Conservation (phyloP, 2,329 filamentous ascomycete species). For the Massarina eburnea region DNA sequence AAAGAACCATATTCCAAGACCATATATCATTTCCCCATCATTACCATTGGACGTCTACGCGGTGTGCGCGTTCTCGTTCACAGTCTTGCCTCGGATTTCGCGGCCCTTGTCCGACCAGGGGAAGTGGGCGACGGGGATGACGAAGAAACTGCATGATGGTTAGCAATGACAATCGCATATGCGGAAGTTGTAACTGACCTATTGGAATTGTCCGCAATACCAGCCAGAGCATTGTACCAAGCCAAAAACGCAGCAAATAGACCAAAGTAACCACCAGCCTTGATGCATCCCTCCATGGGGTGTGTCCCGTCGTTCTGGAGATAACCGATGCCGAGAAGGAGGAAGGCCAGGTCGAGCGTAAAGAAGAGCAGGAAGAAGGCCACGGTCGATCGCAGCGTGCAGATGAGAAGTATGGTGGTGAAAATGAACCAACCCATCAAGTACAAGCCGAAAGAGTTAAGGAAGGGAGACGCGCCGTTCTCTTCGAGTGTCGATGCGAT, state of each 20-base stretch:
- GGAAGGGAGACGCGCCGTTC: conserved; percentile 43
- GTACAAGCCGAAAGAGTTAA: conserved; percentile 59
- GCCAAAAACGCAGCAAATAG: conserved; percentile 56
- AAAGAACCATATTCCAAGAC: too few relatives aligned
- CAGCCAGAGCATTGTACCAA: conserved; percentile 58
- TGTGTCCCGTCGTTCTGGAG: conserved; percentile 46
- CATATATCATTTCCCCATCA: too few relatives aligned
- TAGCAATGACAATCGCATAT: too few relatives aligned
- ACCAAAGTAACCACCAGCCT: conserved; percentile 56
- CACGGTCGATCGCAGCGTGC: conserved; percentile 60
- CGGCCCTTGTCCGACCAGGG: conserved; percentile 71
- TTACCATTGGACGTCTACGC: too few relatives aligned
- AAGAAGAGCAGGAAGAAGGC: conserved; percentile 61
- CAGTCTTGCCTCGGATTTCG: conserved; percentile 37
- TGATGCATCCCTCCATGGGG: conserved; percentile 50
- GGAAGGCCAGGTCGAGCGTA: conserved; percentile 60
- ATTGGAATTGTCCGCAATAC: conserved; percentile 58
- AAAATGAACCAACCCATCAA: conserved; percentile 64
- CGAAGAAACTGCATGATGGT: conserved; percentile 85
- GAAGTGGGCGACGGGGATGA: conserved; percentile 90
- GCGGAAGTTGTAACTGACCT: too few relatives aligned
- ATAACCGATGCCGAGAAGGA: conserved; percentile 58
- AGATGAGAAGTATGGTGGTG: conserved; percentile 58
- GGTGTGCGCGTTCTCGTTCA: conserved; percentile 11
- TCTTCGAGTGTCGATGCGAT: conserved; percentile 50